Evolutionary conservation across 805 yeast species (phyloP).

Genomic region (Barnettozyma salicaria): DNA sequence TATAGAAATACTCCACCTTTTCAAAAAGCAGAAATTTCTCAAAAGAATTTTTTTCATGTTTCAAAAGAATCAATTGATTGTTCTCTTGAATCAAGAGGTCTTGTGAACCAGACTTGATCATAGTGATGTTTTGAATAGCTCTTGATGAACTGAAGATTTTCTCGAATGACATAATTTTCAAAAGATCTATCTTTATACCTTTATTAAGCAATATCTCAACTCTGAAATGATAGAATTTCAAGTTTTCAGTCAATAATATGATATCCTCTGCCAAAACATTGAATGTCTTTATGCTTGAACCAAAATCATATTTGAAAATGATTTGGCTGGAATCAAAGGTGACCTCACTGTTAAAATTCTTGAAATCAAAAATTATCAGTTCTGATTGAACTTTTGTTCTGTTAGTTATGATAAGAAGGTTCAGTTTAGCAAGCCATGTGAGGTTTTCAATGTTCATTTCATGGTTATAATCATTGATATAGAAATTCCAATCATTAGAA

Average conservation of each 20-base stretch:
- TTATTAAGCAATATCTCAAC: slow-evolving; percentile 14
- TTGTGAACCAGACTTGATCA: slow-evolving; percentile 12
- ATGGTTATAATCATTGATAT: slow-evolving; percentile 23
- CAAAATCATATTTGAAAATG: slow-evolving; percentile 28
- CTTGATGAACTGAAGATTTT: slow-evolving; percentile 11
- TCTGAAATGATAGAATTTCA: slow-evolving; percentile 22
- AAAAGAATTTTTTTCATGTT: slow-evolving; percentile 6
- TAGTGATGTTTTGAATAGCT: slow-evolving; percentile 13
- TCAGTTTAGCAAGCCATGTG: slow-evolving; percentile 18
- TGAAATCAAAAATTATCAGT: slow-evolving; percentile 23
- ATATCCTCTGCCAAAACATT: slow-evolving; percentile 22
- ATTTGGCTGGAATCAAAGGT: slow-evolving; percentile 22
- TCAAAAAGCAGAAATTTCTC: slow-evolving; percentile 20
- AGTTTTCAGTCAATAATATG: slow-evolving; percentile 16
- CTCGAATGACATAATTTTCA: slow-evolving; percentile 15
- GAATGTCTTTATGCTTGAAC: slow-evolving; percentile 14
- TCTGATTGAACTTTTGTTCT: slow-evolving; percentile 18
- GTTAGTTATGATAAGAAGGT: slow-evolving; percentile 20
- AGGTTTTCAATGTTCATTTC: slow-evolving; percentile 17
- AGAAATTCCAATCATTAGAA: slow-evolving; percentile 25
- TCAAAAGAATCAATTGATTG: slow-evolving; percentile 23
- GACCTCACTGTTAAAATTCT: slow-evolving; percentile 13
- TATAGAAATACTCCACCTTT: slow-evolving; percentile 23
- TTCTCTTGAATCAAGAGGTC: slow-evolving; percentile 22
- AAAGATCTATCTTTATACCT: slow-evolving; percentile 18